Percentiles rank a stretch among this genome's conserved stretches.
Conservation (phyloP, 1,139 yeast species). For the Pichia cactophila region DNA sequence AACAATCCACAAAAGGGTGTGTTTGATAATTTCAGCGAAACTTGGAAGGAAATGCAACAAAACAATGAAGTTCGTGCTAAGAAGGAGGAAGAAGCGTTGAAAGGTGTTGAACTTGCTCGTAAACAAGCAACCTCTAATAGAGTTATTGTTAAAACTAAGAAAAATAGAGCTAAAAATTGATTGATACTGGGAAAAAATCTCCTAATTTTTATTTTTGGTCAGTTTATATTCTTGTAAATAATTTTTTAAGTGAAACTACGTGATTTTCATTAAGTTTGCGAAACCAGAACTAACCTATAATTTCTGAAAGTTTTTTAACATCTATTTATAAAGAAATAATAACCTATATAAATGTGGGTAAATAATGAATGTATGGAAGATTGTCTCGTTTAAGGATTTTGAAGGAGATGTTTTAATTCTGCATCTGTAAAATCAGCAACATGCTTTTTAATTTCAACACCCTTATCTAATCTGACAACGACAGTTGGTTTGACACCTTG, state of each 20-base stretch:
- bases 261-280: too few species aligned
- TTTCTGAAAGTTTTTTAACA: too few species aligned
- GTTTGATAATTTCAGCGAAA: slow-evolving; percentile 24
- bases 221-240: not conserved
- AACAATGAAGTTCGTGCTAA: slow-evolving; percentile 21
- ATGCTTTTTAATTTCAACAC: slow-evolving; percentile 28
- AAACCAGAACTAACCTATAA: not conserved
- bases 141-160: slow-evolving; percentile 25
- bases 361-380: not conserved
- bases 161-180: slow-evolving; percentile 5
- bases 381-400: slow-evolving; percentile 10
- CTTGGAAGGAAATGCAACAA: slow-evolving; percentile 27
- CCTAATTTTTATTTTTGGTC: not conserved
- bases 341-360: not conserved
- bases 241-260: not conserved
- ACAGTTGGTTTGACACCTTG: slow-evolving; percentile 64
- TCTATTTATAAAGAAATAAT: not conserved
- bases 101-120: slow-evolving; percentile 24
- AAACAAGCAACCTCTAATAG: slow-evolving; percentile 20
- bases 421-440: slow-evolving; percentile 23
- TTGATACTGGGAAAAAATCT: not conserved
- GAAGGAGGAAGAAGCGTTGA: slow-evolving; percentile 22
- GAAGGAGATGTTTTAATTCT: slow-evolving; percentile 22
- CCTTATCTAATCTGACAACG: slow-evolving; percentile 53
- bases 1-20: slow-evolving; percentile 21